Evolutionary conservation across 306 rosid genomes (phyloP).

Genomic region (Sphenostylis stenocarpa): DNA sequence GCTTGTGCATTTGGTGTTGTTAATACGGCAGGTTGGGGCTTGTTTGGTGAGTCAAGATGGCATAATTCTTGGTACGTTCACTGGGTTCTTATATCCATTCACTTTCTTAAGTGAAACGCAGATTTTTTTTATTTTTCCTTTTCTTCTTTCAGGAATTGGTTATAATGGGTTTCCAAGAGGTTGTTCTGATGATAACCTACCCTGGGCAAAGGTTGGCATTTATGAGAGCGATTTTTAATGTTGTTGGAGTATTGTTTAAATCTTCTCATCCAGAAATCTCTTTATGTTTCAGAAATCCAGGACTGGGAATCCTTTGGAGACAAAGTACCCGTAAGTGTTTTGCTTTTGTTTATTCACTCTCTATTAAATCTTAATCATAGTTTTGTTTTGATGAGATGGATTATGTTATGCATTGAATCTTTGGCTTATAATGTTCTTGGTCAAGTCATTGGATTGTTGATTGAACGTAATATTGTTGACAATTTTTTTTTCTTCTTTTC

Average conservation of each 20-base stretch:
- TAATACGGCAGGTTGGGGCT: conserved; percentile 75
- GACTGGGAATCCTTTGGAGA: conserved; percentile 82
- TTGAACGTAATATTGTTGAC: background rate
- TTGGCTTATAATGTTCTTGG: conserved; percentile 1
- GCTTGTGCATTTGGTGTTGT: background rate
- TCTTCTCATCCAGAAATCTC: conserved; percentile 3
- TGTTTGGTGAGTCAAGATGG: conserved; percentile 88
- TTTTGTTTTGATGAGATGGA: background rate
- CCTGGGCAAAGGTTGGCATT: conserved; percentile 91
- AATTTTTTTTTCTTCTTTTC: background rate
- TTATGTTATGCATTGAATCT: background rate
- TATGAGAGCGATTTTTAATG: background rate
- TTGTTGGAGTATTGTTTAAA: background rate
- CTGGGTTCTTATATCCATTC: background rate
- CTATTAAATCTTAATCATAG: background rate
- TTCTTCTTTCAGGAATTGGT: conserved; percentile 68
- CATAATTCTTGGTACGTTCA: conserved; percentile 77
- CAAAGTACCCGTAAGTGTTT: conserved; percentile 85
- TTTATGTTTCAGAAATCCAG: conserved; percentile 69
- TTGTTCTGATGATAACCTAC: conserved; percentile 88
- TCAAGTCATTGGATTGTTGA: background rate
- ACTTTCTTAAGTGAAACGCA: background rate
- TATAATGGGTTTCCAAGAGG: conserved; percentile 98
- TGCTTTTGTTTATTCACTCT: conserved; percentile 5
- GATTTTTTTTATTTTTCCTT: background rate